Conservation (phyloP, 148 eudicot genomes). For the Fallopia convolvulus region DNA sequence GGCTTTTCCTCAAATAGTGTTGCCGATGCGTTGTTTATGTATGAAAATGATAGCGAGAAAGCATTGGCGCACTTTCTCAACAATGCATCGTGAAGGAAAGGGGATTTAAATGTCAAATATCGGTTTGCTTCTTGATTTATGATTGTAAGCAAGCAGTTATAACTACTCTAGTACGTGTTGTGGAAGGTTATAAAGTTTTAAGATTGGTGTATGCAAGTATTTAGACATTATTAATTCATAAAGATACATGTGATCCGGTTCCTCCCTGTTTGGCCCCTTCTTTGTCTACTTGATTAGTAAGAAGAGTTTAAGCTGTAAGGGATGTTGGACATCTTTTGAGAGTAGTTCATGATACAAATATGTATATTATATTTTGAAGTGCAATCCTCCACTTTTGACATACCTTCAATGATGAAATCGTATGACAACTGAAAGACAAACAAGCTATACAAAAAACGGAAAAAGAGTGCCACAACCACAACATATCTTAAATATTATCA, state of each 20-base stretch:
- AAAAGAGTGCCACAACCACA: no score
- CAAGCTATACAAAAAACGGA: no score
- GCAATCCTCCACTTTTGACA: no score
- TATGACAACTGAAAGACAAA: no score
- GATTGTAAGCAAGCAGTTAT: not conserved
- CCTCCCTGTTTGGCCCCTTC: no score
- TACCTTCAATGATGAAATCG: no score
- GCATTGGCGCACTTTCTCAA: slow-evolving; percentile 73
- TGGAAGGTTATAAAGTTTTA: not conserved
- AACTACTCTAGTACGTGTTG: not conserved
- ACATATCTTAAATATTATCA: no score
- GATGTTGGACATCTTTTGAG: no score
- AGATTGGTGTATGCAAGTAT: not conserved
- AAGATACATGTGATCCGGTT: not conserved
- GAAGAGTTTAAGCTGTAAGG: no score
- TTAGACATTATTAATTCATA: not conserved
- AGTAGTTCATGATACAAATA: no score
- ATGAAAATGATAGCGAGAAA: slow-evolving; percentile 81
- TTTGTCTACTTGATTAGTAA: no score
- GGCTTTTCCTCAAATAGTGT: slow-evolving; percentile 77
- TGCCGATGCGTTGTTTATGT: slow-evolving; percentile 73
- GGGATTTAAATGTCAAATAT: not conserved
- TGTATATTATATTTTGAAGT: no score
- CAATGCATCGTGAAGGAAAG: slow-evolving; percentile 34
- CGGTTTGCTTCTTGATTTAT: not conserved